Evolutionary conservation across 495 filamentous ascomycete species (phyloP), one percentile per base, ranked within the genome.

Genomic region (Talaromyces ruber): DNA sequence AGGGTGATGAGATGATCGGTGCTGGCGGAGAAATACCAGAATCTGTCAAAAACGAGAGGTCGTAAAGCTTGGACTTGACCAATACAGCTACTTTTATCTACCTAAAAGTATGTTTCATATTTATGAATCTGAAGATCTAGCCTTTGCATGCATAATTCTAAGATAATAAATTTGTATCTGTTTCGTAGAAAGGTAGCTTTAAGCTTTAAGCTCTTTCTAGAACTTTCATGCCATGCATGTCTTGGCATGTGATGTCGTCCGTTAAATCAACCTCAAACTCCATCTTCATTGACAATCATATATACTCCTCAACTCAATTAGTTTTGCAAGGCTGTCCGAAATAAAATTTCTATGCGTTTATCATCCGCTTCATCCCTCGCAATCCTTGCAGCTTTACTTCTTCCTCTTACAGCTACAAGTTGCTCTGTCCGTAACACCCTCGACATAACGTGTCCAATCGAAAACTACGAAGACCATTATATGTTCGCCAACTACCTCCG

Each of bases 141-240:
- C 34, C 1, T 16, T 39, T 34, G 11, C 1, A 11, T 1, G 14
- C 14, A 16, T 16, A 39, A 16, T 39, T 16, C 12, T 39, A 39
- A 3, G 16, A 39, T 2, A 39, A 0, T 16, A n/a, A 16, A 2
- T 3, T 37, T 12, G 32, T 37, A 12, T 37, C 11, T 37, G 2
- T 14, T 14, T 37, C 16, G 0, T 39, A 39, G 11, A 37, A 11
- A 7, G n/a, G 18, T 21, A 47, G 43, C 18, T 54, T 54, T 54
- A 54, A 28, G 54, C 14, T 57, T 57, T 57, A 57, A 57, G 54
- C 54, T 57, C 54, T 30, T 56, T 57, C 54, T 57, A 57, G 54
- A 57, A 57, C 29, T 29, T 57, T 57, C 54, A 57, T 6, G 26
- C 54, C 54, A 34, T 57, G 29, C 28, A 22, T 32, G 29, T 57